phyloP scores from a whole-genome alignment of 2,329 filamentous ascomycete species.

The Pseudonectria foliicola region DNA sequence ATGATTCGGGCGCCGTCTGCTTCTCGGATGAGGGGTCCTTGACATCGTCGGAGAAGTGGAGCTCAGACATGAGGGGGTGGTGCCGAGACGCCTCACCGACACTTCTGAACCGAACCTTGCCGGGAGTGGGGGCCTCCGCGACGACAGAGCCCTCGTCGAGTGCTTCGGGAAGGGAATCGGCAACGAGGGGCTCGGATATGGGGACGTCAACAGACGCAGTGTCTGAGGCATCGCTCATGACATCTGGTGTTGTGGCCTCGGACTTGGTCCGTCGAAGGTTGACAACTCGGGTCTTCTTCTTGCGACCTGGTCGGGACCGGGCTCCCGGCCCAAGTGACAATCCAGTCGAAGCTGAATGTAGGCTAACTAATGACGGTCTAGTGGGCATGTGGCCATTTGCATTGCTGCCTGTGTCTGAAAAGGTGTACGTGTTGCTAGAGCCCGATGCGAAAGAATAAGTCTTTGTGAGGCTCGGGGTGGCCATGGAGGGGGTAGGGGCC shows the following conservation, averaged over 20 bases:
- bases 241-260: conserved; percentile 45
- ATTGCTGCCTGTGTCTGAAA: conserved; percentile 62
- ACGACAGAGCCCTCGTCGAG: conserved; percentile 40
- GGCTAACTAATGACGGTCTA: conserved; percentile 58
- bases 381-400: conserved; percentile 57
- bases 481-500: conserved; percentile 38
- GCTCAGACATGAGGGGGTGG: conserved; percentile 19
- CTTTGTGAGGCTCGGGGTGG: conserved; percentile 50
- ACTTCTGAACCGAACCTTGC: conserved; percentile 36
- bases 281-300: conserved; percentile 78
- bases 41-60: conserved; percentile 2
- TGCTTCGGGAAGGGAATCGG: conserved; percentile 53
- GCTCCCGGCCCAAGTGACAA: conserved; percentile 56
- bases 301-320: conserved; percentile 57
- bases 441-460: conserved; percentile 55
- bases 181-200: conserved; percentile 53
- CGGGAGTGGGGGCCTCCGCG: conserved; percentile 21
- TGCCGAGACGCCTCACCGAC: conserved; percentile 12
- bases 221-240: conserved; percentile 43
- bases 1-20: conserved; percentile 12
- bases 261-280: conserved; percentile 63
- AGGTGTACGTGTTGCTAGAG: conserved; percentile 61
- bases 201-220: conserved; percentile 50
- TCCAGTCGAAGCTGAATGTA: conserved; percentile 54
- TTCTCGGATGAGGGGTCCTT: conserved; percentile 16